Base-by-base conservation (phyloP, 805 yeast species). In the Peterozyma xylosa region DNA sequence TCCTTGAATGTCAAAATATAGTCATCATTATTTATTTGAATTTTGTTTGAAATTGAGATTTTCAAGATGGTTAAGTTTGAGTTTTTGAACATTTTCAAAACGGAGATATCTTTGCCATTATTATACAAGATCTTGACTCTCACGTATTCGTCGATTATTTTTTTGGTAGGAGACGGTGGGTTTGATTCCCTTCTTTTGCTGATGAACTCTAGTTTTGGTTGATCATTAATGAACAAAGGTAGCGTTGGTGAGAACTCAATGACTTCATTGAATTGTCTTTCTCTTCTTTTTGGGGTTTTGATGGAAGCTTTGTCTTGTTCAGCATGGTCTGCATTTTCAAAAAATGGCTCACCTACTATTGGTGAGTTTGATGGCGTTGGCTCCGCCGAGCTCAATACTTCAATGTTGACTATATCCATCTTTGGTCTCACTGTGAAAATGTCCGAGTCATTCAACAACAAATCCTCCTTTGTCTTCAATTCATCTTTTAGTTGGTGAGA, bases 1-100 rank as follows among this genome's bases (percentile, higher is more conserved):
- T 52, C 52, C 33, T 48, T 52, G 33, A 47, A 54, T 21, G 47
- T 53, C 14, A 54, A 35, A 14, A 48, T 38, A 33, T 46, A 48
- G 9, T 44, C 46, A 14, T 30, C 38, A 21, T 21, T 21, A 16
- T 35, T n/a, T 7, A 32, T 42, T 27, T 45, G 42, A 15, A 42
- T 45, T 38, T 45, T 41, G 39, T 42, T 39, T 17, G 48, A 45
- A 11, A 42, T 42, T 29, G 47, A 35, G 5, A 46, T 36, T 13
- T 42, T 43, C 11, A 53, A 37, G 11, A 50, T 45, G 15, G 42
- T 45, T 11, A 53, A n/a, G 27, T 37, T 27, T 45, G 55, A 39
- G 33, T 46, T 43, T 38, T 29, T 42, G 30, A 37, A 36, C 45
- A 50, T 47, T 34, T 37, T 50, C 42, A 50, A 41, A 4, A 41